Base-by-base conservation (phyloP, 805 yeast species). In the Candida xyloterini region DNA sequence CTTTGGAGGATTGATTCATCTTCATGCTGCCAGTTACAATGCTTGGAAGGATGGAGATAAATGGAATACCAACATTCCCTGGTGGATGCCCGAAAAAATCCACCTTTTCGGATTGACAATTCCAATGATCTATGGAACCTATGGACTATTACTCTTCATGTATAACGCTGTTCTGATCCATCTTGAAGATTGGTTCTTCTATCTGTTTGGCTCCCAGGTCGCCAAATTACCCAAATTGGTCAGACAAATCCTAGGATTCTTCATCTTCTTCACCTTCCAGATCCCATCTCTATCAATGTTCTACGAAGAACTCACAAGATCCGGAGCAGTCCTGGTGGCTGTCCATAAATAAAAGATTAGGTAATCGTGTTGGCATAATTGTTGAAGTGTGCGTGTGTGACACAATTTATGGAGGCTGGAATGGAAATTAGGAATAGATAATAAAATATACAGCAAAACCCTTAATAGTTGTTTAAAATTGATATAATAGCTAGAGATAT, bases 381-480 rank as follows among this genome's bases (percentile, higher is more conserved):
- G 31, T 22, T 29, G 27, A n/a, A 15, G 33, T 29, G 33, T 36
- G 42, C 31, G 42, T 32, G 24, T 32, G 10, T 24, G 33, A 31
- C 42, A 38, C 24, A 31, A 20, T 26, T 29, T 14, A 15, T 30
- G 35, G 32, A 38, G 42, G 42, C 35, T 27, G 36, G 42, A 29
- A 18, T 22, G 35, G 35, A 27, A 37, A 27, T 38, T 38, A 38
- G 36, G 22, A 38, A 20, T 38, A 38, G 36, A 38, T 38, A 38
- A 38, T 32, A 21, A 31, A 18, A 31, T 27, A 14, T 29, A 26
- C 40, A 37, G 40, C 40, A 37, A 37, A 37, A 22, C 7, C 18
- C 18, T 26, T 32, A n/a, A 23, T 13, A 23, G 24, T 20, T 27
- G 16, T 16, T 16, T 14, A 10, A 24, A 36, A 16, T 15, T 36